phyloP scores from a whole-genome alignment of 208 protist genomes.

The Acanthamoeba lenticulata region DNA sequence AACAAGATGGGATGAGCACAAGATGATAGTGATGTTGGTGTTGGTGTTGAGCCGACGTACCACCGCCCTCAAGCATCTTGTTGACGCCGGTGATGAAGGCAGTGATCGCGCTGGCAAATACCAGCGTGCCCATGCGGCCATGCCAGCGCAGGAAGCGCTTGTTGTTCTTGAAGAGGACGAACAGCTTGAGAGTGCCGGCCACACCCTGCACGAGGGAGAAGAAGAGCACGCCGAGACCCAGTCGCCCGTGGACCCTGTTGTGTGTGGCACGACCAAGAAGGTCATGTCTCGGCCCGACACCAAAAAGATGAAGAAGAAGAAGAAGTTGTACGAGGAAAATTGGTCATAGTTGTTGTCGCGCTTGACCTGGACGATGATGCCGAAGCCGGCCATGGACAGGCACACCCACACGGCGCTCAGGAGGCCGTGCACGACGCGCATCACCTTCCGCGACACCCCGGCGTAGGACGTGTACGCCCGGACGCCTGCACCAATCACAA shows the following conservation, averaged over 20 bases:
- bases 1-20: not conserved
- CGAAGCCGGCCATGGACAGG: not conserved
- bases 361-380: slow-evolving; percentile 26
- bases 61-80: not conserved
- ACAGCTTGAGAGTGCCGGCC: not conserved
- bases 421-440: not conserved
- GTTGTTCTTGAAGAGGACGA: not conserved
- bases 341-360: not conserved
- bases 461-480: not conserved
- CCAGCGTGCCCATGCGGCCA: not conserved
- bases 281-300: no score
- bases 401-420: not conserved
- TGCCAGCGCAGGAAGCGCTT: not conserved
- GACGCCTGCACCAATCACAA: not conserved
- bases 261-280: no score
- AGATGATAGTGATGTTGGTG: not conserved
- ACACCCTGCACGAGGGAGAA: not conserved
- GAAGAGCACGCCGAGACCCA: not conserved
- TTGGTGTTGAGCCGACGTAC: not conserved
- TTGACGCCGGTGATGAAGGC: not conserved
- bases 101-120: not conserved
- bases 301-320: not conserved
- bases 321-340: not conserved
- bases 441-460: not conserved
- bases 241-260: not conserved